Evolutionary conservation across 345 rosid genomes (phyloP).

Genomic region (Ceriops decandra): DNA sequence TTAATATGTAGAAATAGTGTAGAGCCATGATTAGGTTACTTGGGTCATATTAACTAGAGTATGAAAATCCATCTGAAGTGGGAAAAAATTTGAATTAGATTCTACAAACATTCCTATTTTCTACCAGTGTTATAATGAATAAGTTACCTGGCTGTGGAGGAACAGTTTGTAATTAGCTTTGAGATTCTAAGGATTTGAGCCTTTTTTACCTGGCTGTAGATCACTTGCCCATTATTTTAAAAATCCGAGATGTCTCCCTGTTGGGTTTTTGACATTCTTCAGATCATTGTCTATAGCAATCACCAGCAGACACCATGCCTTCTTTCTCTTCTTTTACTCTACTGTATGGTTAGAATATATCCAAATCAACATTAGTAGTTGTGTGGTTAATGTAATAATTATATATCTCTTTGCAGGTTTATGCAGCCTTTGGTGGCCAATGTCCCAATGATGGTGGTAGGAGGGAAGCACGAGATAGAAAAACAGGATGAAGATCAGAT

Average conservation of each 20-base stretch:
- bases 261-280: background rate
- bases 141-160: background rate
- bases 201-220: background rate
- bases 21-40: background rate
- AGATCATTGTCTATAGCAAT: background rate
- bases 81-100: background rate
- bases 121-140: background rate
- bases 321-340: background rate
- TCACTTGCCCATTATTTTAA: background rate
- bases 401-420: slow-evolving; percentile 44
- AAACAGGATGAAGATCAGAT: slow-evolving; percentile 56
- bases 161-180: background rate
- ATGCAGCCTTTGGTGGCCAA: slow-evolving; percentile 69
- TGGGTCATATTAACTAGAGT: background rate
- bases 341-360: background rate
- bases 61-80: background rate
- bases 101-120: background rate
- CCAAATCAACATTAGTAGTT: background rate
- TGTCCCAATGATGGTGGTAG: slow-evolving; percentile 77
- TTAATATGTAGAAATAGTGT: background rate
- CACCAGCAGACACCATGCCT: background rate
- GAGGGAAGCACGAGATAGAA: slow-evolving; percentile 89
- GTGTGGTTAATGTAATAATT: background rate
- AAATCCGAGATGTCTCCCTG: background rate
- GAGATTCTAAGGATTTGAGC: background rate